phyloP scores from a whole-genome alignment of 495 filamentous ascomycete species.

The Neurospora cerealis region DNA sequence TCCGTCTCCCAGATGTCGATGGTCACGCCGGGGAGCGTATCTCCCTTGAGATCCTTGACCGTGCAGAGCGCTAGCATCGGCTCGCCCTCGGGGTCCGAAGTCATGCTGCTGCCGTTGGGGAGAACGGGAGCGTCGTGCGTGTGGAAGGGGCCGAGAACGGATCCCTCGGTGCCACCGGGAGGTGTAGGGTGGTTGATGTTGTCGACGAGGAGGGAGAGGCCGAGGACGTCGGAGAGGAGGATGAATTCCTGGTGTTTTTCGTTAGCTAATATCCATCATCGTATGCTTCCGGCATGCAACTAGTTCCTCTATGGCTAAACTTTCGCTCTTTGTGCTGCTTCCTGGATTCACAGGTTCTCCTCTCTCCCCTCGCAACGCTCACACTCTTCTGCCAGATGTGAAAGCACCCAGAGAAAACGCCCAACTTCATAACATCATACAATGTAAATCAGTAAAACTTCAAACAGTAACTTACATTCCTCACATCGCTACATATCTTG shows the following conservation, averaged over 20 bases:
- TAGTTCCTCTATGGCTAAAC: background rate
- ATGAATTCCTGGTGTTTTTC: constrained; percentile 69
- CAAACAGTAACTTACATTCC: constrained; percentile 23
- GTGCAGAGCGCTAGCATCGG: constrained; percentile 71
- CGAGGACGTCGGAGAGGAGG: constrained; percentile 83
- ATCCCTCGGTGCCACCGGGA: constrained; percentile 64
- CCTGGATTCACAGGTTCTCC: background rate
- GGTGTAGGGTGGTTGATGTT: constrained; percentile 89
- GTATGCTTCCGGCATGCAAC: background rate
- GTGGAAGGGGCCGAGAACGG: constrained; percentile 89
- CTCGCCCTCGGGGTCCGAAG: constrained; percentile 58
- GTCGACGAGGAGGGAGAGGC: constrained; percentile 83
- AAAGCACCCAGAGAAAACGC: background rate
- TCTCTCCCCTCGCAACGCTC: background rate
- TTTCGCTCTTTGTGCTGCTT: background rate
- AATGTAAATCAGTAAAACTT: too few species aligned
- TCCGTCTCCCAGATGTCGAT: constrained; percentile 96
- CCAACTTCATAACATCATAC: background rate
- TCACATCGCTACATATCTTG: constrained; percentile 60
- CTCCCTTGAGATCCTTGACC: constrained; percentile 56
- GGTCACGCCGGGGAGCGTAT: constrained; percentile 58
- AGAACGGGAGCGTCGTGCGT: constrained; percentile 72
- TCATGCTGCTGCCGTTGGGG: constrained; percentile 56
- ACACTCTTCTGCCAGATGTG: background rate
- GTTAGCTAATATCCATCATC: background rate